Conservation (phyloP, 2,329 filamentous ascomycete genomes). For the Teratosphaeria pseudoeucalypti region DNA sequence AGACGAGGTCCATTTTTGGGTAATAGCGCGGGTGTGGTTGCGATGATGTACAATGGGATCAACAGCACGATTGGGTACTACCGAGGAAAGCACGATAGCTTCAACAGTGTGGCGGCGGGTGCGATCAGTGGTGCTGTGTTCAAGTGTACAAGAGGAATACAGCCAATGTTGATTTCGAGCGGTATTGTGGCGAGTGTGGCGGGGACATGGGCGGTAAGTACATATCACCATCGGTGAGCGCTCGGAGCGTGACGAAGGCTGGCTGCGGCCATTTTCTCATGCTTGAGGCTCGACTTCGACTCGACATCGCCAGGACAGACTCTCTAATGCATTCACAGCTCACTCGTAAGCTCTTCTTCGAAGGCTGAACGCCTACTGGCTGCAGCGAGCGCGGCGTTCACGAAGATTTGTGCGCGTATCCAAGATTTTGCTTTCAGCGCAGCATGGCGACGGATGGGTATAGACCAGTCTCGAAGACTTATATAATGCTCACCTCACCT, state of each 20-base stretch:
- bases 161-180: slow-evolving; percentile 90
- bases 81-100: slow-evolving; percentile 77
- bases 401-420: not conserved
- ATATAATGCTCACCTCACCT: not conserved
- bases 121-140: slow-evolving; percentile 86
- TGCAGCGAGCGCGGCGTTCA: not conserved
- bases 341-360: slow-evolving; percentile 10
- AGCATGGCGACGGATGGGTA: slow-evolving; percentile 3
- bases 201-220: slow-evolving; percentile 79
- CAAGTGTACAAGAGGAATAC: slow-evolving; percentile 83
- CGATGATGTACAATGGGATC: slow-evolving; percentile 89
- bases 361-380: not conserved
- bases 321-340: slow-evolving; percentile 7
- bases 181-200: slow-evolving; percentile 80
- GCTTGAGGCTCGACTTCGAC: not conserved
- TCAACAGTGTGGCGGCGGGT: slow-evolving; percentile 80
- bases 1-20: slow-evolving; percentile 87
- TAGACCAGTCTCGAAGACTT: not conserved
- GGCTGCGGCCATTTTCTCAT: not conserved
- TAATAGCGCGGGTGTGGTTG: slow-evolving; percentile 90
- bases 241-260: too few species aligned
- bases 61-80: slow-evolving; percentile 74
- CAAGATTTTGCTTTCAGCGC: not conserved
- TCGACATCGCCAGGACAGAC: not conserved
- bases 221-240: not conserved